Evolutionary conservation across 306 rosid genomes (phyloP).

Genomic region (Styphnolobium japonicum): DNA sequence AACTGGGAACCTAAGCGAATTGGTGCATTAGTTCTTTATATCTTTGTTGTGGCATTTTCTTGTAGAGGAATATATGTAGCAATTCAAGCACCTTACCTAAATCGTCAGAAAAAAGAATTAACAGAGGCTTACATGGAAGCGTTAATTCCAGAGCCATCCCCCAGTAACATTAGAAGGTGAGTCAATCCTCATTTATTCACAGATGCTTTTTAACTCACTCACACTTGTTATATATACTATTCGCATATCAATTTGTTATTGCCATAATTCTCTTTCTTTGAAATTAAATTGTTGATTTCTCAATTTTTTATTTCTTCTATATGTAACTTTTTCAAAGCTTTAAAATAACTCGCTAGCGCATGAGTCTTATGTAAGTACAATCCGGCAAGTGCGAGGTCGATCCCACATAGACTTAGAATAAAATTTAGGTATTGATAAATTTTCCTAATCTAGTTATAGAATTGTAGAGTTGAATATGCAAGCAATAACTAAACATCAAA

Average conservation of each 20-base stretch:
- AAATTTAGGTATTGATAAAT: too few relatives aligned
- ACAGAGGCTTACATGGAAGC: slow-evolving; percentile 97
- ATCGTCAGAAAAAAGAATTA: slow-evolving; percentile 59
- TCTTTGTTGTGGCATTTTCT: slow-evolving; percentile 50
- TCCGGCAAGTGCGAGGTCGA: too few relatives aligned
- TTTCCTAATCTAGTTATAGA: too few relatives aligned
- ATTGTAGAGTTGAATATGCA: too few relatives aligned
- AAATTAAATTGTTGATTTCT: neutral
- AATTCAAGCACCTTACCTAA: slow-evolving; percentile 57
- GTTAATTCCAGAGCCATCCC: slow-evolving; percentile 89
- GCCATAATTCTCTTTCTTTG: neutral
- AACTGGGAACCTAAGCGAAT: slow-evolving; percentile 77
- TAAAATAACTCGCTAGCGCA: too few relatives aligned
- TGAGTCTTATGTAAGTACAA: too few relatives aligned
- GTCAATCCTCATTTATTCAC: slow-evolving; percentile 8
- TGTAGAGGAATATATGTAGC: slow-evolving; percentile 62
- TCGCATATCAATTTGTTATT: slow-evolving; percentile 19
- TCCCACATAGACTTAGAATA: too few relatives aligned
- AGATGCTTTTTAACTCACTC: slow-evolving; percentile 1
- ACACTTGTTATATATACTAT: neutral
- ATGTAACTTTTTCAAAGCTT: too few relatives aligned
- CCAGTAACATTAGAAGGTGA: slow-evolving; percentile 68
- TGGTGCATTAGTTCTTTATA: slow-evolving; percentile 64
- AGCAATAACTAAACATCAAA: too few relatives aligned
- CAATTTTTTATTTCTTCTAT: neutral